Evolutionary conservation across 352 stramenopile genomes (phyloP), one percentile per base, ranked within the genome.

Genomic region (Phytopythium oedochilum): DNA sequence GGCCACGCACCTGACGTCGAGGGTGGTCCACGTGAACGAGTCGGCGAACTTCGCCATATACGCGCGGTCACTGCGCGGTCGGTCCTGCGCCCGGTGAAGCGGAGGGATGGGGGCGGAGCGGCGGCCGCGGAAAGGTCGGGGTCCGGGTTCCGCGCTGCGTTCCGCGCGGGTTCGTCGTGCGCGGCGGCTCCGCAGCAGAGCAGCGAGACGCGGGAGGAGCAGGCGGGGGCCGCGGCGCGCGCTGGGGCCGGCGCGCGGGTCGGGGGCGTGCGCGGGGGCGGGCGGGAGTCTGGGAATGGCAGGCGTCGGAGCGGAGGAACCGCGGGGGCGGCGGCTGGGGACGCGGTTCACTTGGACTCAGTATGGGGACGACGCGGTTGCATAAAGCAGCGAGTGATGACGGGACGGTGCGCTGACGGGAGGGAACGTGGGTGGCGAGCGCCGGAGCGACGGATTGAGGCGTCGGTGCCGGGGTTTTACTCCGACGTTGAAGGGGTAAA

Each of bases 21-120:
- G 67, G 44, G 66, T 74, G 56, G 59, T 74, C 66, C 66, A 74
- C 31, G 66, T 74, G 51, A 74, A 64, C 52, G 54, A 74, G 63
- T 65, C 66, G 49, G 66, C 62, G 57, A 74, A 74, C 60, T 74
- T 74, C 59, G 66, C 66, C 66, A 74, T 74, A 57, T 57, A 74
- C 26, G 31, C 31, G 20, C 38, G 26, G 45, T 20, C n/a, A 15
- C 10, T 6, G 18, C 38, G 36, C 48, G 36, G 15, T 22, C 17
- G 36, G 20, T 23, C 32, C 23, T 18, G 20, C 20, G 44, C 26
- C 4, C 25, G 26, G 11, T 14, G 29, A 9, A 5, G 29, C 5
- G 12, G 36, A 3, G 36, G 14, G 5, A 17, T 11, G 36, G 11
- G 4, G 3, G 5, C 15, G 36, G 36, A 18, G 36, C 14, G n/a